A percentile compares a stretch with the other conserved stretches of the same genome.
Evolutionary conservation across 148 eudicot species (phyloP).

Genomic region (Dysphania ambrosioides): DNA sequence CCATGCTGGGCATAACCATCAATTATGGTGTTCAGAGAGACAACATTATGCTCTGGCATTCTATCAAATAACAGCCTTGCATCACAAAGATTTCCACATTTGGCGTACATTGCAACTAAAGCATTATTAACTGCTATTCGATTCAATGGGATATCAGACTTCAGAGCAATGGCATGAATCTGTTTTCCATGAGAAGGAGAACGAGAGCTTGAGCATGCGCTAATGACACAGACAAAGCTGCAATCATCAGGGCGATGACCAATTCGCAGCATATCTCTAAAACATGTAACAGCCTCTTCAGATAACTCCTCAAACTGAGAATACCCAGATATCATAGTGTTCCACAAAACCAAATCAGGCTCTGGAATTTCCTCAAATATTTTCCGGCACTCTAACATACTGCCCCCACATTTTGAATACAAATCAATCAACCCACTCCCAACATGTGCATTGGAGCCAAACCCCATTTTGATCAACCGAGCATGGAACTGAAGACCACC

Average conservation of each 20-base stretch:
- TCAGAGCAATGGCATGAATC: constrained; percentile 57
- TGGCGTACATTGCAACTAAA: constrained; percentile 69
- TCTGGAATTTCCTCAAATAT: constrained; percentile 54
- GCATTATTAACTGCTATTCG: constrained; percentile 62
- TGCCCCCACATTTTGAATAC: constrained; percentile 57
- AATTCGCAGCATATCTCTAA: constrained; percentile 45
- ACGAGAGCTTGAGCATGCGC: constrained; percentile 59
- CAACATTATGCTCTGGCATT: constrained; percentile 66
- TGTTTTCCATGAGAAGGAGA: constrained; percentile 76
- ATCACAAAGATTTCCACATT: constrained; percentile 70
- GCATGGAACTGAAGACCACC: constrained; percentile 82
- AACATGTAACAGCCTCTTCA: constrained; percentile 59
- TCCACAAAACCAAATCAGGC: constrained; percentile 79
- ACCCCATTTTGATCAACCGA: constrained; percentile 62
- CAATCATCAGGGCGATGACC: constrained; percentile 68
- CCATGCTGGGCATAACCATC: constrained; percentile 85
- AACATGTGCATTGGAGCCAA: constrained; percentile 55
- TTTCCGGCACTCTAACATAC: constrained; percentile 43
- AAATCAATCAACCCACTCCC: constrained; percentile 77
- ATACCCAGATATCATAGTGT: constrained; percentile 75
- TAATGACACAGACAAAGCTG: constrained; percentile 71
- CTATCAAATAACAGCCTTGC: constrained; percentile 62
- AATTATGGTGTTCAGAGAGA: constrained; percentile 67
- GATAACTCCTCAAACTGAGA: constrained; percentile 55
- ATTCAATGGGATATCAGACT: constrained; percentile 64